Percentiles rank a stretch among this genome's conserved stretches.
These are phyloP conservation scores for Borealophlyctis nickersoniae DNA, from an alignment of 192 early-diverging fungal species.

Conservation along the genomic window DNA sequence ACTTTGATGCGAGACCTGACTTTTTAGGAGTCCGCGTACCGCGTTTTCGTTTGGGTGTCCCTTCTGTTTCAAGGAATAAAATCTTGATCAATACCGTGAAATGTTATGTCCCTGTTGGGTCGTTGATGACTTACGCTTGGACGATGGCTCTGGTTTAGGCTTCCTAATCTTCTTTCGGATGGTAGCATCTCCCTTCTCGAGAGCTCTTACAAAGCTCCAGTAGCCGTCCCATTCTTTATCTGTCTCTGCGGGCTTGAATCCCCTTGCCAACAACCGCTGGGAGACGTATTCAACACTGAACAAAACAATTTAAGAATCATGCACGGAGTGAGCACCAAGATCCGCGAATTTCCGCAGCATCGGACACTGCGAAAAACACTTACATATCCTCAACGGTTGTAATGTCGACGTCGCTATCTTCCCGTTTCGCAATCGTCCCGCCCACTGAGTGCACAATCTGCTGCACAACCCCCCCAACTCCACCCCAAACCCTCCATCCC, in stretches of 20 bases:
- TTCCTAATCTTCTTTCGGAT: slow-evolving; percentile 17
- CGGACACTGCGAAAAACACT: slow-evolving; percentile 7
- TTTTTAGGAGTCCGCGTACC: background rate
- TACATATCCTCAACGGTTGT: slow-evolving; percentile 33
- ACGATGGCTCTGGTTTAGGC: slow-evolving; percentile 4
- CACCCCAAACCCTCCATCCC: slow-evolving; percentile 39
- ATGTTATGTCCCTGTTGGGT: background rate
- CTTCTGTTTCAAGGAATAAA: background rate
- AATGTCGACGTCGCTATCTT: slow-evolving; percentile 29
- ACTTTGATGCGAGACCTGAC: slow-evolving; percentile 1
- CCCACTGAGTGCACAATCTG: too few relatives aligned
- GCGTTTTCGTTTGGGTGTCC: slow-evolving; percentile 12
- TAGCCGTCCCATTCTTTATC: slow-evolving; percentile 34
- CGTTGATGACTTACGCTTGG: background rate
- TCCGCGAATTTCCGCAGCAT: background rate
- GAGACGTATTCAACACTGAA: slow-evolving; percentile 31
- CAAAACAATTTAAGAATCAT: background rate
- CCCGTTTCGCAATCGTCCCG: too few relatives aligned
- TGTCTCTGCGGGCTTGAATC: slow-evolving; percentile 34
- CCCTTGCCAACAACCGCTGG: slow-evolving; percentile 15
- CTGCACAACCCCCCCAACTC: slow-evolving; percentile 31
- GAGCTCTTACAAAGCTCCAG: slow-evolving; percentile 33
- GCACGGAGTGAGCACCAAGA: background rate
- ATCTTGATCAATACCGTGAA: background rate
- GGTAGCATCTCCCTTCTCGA: slow-evolving; percentile 41